phyloP scores from a whole-genome alignment of 257 asterid genomes.

The Ballota nigra region DNA sequence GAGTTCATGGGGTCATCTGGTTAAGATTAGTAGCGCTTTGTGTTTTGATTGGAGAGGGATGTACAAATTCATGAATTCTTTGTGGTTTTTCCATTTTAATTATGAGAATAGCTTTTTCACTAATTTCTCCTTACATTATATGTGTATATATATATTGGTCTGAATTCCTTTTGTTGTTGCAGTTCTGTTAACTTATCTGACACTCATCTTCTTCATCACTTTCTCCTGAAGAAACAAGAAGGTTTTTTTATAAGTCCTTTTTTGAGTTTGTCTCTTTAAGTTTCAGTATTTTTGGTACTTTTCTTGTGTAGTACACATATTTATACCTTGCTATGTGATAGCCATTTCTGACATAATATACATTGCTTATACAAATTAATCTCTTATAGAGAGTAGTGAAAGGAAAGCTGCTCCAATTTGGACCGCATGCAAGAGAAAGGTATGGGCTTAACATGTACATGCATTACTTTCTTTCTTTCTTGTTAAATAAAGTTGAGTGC shows the following conservation, averaged over 20 bases:
- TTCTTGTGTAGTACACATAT: neutral
- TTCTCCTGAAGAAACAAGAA: conserved; percentile 32
- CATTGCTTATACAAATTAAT: neutral
- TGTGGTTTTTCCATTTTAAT: conserved; percentile 14
- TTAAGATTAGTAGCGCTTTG: neutral
- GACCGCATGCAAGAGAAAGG: conserved; percentile 19
- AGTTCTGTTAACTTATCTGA: conserved; percentile 33
- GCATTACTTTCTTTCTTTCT: no score
- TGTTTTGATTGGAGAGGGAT: conserved; percentile 32
- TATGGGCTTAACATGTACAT: conserved; percentile 50
- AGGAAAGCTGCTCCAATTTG: conserved; percentile 17
- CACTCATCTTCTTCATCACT: conserved; percentile 40
- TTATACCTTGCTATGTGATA: neutral
- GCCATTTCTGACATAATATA: conserved; percentile 14
- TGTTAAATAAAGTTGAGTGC: no score
- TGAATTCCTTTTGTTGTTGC: conserved; percentile 22
- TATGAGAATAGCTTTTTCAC: conserved; percentile 13
- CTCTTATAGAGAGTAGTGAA: neutral
- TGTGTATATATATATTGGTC: neutral
- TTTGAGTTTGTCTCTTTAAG: conserved; percentile 21
- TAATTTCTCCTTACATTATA: neutral
- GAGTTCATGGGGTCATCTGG: conserved; percentile 36
- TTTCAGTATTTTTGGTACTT: conserved; percentile 15
- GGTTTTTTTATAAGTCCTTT: conserved; percentile 11
- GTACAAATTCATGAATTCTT: conserved; percentile 52